Evolutionary conservation across 1,284 basidiomycete genomes (phyloP), one percentile per base, ranked within the genome.

Genomic region (Bjerkandera adusta): DNA sequence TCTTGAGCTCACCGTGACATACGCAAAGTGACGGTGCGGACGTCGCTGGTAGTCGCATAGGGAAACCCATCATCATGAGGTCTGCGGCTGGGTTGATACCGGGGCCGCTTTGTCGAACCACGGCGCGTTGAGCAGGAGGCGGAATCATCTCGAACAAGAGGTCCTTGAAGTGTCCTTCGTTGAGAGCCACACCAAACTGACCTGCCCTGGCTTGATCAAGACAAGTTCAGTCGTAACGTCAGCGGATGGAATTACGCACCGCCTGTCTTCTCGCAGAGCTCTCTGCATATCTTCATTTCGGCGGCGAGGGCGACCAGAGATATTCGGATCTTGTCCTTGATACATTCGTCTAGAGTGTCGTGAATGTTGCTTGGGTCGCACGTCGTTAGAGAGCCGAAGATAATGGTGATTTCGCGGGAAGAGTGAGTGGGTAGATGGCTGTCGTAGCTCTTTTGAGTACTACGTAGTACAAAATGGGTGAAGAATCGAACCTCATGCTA

Each of bases 51-150:
- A 97, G 72, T 36, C 92, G 83, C 13, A 88, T 92, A 0, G 93
- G 97, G 67, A 99, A 99, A 3, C 96, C 96, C 94, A 99, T 99
- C 75, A 97, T 88, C 85, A 99, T 95, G 32, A 99, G 72, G 67
- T 99, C 94, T 0, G 90, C 88, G 0, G 83, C 80, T 12, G 82
- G 81, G 10, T 72, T 66, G 29, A 61, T 58, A 12, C 68, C 63
- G 16, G 71, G 73, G 1, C 72, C 75, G 3, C 66, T 70, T 3
- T 75, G 63, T n/a, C 79, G 77, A 3, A 79, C 58, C 4, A 81
- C 65, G 1, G 78, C 74, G 3, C 79, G 85, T 63, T 92, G 90
- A 0, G 92, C 91, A 1, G 94, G 94, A 0, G 96, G 97, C 7
- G 95, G 91, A 20, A 99, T 88, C n/a, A 92, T 80, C 60, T 97